Evolutionary conservation across 2,329 filamentous ascomycete species (phyloP), one percentile per base, ranked within the genome.

Genomic region (Xylariaceae sp.): DNA sequence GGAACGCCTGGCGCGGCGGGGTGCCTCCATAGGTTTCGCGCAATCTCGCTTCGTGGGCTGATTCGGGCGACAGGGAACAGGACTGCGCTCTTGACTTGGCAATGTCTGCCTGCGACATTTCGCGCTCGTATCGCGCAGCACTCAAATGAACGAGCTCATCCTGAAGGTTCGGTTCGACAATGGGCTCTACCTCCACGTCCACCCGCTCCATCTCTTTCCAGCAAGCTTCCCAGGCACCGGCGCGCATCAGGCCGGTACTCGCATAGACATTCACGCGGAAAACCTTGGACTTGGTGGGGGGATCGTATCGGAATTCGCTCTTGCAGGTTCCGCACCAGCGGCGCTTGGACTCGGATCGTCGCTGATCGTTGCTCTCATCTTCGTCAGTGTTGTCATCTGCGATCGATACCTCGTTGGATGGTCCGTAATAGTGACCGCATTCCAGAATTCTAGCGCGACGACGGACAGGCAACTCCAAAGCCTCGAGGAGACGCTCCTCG

Each of bases 121-220:
- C 68, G 17, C 71, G 70, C 55, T 75, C 73, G 47, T 82, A 76
- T 58, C 78, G 75, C 42, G 77, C 73, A 6, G 75, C 73, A 44
- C 77, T 77, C 7, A 87, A 73, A n/a, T 75, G 76, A 60, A 86
- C 82, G 17, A 92, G 75, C 64, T 85, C 83, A 15, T 81, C 80
- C 56, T 85, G 80, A 10, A 88, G 70, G 1, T 78, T 74, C 0
- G 82, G 73, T 15, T 85, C 82, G 9, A 92, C 81, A 69, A 87
- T 83, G 2, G 94, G 89, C 67, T 89, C 85, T 55, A 99, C 84
- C 73, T 97, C 93, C 1, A 96, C 90, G 70, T 99, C 94, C 0
- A 97, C 90, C n/a, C 93, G 84, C 75, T 99, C 94, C 94, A 99
- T 99, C 74, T 97, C 93, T 66, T 85, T 89, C 93, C 93, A 99